These are phyloP conservation scores for Mycena chlorophos DNA, from an alignment of 768 basidiomycete species.

Conservation along the genomic window DNA sequence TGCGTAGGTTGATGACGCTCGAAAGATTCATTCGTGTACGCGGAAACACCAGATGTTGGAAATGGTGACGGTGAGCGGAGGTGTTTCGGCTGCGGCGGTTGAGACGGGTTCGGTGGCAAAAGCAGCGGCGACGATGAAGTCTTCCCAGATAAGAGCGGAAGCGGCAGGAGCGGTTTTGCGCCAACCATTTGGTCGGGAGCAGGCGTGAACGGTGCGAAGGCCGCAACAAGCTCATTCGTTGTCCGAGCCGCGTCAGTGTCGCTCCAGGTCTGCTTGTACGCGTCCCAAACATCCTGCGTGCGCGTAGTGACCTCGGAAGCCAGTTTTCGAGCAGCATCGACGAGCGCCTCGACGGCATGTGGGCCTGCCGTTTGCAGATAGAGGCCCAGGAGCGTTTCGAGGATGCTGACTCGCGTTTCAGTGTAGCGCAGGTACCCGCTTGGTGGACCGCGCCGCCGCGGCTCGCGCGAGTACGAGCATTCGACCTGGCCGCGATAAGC, in stretches of 20 bases:
- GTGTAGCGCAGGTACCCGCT: conserved; percentile 32
- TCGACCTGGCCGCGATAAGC: conserved; percentile 8
- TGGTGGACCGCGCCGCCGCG: conserved; percentile 31
- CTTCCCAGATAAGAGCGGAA: background rate
- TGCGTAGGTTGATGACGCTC: conserved; percentile 11
- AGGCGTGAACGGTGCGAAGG: conserved; percentile 30
- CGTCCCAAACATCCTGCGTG: conserved; percentile 35
- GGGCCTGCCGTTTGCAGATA: conserved; percentile 16
- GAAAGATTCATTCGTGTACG: conserved; percentile 19
- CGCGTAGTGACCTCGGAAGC: conserved; percentile 22
- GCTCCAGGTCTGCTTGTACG: conserved; percentile 27
- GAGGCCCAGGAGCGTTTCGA: conserved; percentile 32
- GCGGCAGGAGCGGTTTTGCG: conserved; percentile 28
- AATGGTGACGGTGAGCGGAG: conserved; percentile 1
- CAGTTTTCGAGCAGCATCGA: conserved; percentile 16
- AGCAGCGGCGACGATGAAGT: no score
- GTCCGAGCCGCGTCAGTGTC: conserved; percentile 22
- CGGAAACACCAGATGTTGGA: conserved; percentile 3
- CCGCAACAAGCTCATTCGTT: conserved; percentile 25
- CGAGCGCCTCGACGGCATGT: background rate
- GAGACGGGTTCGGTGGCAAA: background rate
- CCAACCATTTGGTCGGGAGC: conserved; percentile 23
- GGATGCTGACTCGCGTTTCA: conserved; percentile 30
- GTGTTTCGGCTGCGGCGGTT: background rate
- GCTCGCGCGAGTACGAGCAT: conserved; percentile 33